A percentile compares a stretch with the other conserved stretches of the same genome.
Evolutionary conservation across 2,329 filamentous ascomycete species (phyloP).

Genomic region (Corynespora cassiicola): DNA sequence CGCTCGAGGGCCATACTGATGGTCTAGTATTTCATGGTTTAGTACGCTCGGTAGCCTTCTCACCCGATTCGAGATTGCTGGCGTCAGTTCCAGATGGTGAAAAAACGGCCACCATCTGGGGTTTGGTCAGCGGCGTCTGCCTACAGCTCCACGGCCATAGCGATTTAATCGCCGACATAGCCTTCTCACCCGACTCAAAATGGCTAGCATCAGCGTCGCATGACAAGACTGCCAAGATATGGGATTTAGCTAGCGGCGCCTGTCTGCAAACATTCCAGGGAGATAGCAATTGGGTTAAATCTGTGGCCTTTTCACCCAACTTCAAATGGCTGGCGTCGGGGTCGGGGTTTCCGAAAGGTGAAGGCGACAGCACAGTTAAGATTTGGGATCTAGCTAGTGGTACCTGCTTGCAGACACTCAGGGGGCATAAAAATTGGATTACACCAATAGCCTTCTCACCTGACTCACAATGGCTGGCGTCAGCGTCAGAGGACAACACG

Average conservation of each 20-base stretch:
- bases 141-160: conserved; percentile 24
- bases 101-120: neutral
- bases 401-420: conserved; percentile 11
- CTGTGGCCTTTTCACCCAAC: conserved; percentile 15
- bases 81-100: conserved; percentile 1
- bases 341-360: too few relatives aligned
- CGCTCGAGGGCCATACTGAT: conserved; percentile 17
- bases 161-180: conserved; percentile 11
- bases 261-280: conserved; percentile 5
- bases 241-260: conserved; percentile 9
- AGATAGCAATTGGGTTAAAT: conserved; percentile 1
- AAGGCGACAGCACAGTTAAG: conserved; percentile 14
- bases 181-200: neutral
- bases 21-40: too few relatives aligned
- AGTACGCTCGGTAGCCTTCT: too few relatives aligned
- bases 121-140: too few relatives aligned
- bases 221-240: neutral
- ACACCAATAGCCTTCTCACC: conserved; percentile 9
- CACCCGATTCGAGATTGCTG: neutral
- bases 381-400: conserved; percentile 15
- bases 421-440: conserved; percentile 5
- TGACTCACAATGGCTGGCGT: too few relatives aligned
- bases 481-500: conserved; percentile 11
- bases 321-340: conserved; percentile 18
- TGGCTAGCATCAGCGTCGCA: neutral